phyloP scores from a whole-genome alignment of 179 eudicot genomes.

The Gypsophila paniculata region DNA sequence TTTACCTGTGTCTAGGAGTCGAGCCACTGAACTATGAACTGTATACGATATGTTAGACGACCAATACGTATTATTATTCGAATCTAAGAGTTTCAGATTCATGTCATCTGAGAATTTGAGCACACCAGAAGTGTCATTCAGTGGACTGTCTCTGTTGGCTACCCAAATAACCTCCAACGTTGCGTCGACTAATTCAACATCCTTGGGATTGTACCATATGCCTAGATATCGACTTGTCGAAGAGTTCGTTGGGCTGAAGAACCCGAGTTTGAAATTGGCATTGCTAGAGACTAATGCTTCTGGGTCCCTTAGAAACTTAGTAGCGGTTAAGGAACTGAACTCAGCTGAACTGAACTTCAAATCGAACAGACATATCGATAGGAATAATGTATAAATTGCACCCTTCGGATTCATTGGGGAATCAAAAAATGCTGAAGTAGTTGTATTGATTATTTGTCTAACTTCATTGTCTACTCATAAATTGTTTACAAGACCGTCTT shows the following conservation, averaged over 20 bases:
- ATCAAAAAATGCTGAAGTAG: neutral
- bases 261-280: slow-evolving; percentile 24
- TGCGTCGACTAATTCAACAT: neutral
- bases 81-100: slow-evolving; percentile 25
- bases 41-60: slow-evolving; percentile 23
- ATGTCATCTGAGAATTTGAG: slow-evolving; percentile 9
- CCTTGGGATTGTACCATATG: slow-evolving; percentile 25
- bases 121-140: slow-evolving; percentile 1
- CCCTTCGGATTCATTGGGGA: neutral
- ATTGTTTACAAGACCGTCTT: too few relatives aligned
- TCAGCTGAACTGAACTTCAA: slow-evolving; percentile 5
- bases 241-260: slow-evolving; percentile 27
- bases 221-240: slow-evolving; percentile 26
- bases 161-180: slow-evolving; percentile 23
- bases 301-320: slow-evolving; percentile 21
- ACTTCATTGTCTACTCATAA: too few relatives aligned
- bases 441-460: too few relatives aligned
- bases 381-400: neutral
- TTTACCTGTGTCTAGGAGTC: slow-evolving; percentile 19
- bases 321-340: slow-evolving; percentile 10
- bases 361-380: neutral
- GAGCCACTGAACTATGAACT: slow-evolving; percentile 18
- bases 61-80: slow-evolving; percentile 24
- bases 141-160: slow-evolving; percentile 13
- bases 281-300: slow-evolving; percentile 20